Percentiles rank a stretch among this genome's conserved stretches.
These are phyloP conservation scores for Penicillium sp. DNA, from an alignment of 2,329 filamentous ascomycete species.

Conservation along the genomic window DNA sequence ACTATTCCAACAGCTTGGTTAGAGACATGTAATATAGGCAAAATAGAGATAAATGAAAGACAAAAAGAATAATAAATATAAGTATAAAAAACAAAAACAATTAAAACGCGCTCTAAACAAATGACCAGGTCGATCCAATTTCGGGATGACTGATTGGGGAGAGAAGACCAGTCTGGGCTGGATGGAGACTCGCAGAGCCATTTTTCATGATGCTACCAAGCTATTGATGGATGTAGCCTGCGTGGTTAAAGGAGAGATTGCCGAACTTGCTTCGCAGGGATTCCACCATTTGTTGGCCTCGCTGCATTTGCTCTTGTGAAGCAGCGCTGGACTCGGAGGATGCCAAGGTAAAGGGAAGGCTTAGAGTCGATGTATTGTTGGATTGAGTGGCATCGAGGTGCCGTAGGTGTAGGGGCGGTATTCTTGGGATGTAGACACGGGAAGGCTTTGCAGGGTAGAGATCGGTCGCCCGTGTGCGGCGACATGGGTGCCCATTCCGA, in stretches of 20 bases:
- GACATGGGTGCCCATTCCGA: slow-evolving; percentile 28
- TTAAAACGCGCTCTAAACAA: slow-evolving; percentile 18
- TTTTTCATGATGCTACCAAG: slow-evolving; percentile 9
- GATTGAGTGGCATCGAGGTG: slow-evolving; percentile 29
- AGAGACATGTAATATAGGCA: slow-evolving; percentile 1
- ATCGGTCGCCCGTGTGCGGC: slow-evolving; percentile 26
- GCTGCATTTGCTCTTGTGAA: slow-evolving; percentile 23
- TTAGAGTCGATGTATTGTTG: slow-evolving; percentile 33
- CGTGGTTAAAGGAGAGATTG: slow-evolving; percentile 28
- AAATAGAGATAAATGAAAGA: too few species aligned
- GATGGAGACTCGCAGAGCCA: slow-evolving; percentile 3
- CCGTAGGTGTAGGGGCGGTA: slow-evolving; percentile 34
- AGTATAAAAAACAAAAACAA: slow-evolving; percentile 1
- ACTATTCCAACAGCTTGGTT: neutral
- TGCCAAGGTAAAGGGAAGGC: slow-evolving; percentile 32
- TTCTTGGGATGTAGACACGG: slow-evolving; percentile 32
- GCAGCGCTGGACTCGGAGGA: slow-evolving; percentile 25
- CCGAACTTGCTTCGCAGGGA: slow-evolving; percentile 27
- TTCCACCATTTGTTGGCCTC: slow-evolving; percentile 20
- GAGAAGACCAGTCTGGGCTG: slow-evolving; percentile 10
- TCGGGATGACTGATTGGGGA: neutral
- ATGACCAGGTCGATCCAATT: neutral
- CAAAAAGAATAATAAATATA: neutral
- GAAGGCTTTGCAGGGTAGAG: slow-evolving; percentile 27
- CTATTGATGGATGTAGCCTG: slow-evolving; percentile 27